phyloP scores from a whole-genome alignment of 2,329 filamentous ascomycete genomes.

The Hypoxylon sp. region DNA sequence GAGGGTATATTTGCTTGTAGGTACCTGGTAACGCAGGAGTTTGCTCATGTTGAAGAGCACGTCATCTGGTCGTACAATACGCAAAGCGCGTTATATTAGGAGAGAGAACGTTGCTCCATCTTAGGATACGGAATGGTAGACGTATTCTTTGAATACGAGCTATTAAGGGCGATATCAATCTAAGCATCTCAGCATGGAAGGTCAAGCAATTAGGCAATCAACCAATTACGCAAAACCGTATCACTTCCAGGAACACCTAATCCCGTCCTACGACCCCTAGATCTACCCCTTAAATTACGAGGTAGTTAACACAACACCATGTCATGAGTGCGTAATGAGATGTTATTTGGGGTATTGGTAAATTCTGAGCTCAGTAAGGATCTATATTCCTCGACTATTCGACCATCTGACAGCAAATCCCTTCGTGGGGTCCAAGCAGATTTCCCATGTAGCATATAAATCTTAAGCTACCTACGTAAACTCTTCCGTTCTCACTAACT shows the following conservation, averaged over 20 bases:
- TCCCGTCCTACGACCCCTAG: neutral
- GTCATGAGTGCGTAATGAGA: neutral
- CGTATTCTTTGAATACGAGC: neutral
- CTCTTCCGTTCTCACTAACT: slow-evolving; percentile 25
- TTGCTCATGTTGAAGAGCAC: neutral
- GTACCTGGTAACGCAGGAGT: neutral
- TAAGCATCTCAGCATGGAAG: neutral
- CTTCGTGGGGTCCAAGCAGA: neutral
- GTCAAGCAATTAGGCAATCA: neutral
- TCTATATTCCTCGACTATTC: slow-evolving; percentile 1
- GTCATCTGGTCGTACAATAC: neutral
- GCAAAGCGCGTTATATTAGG: too few relatives aligned
- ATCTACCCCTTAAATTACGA: neutral
- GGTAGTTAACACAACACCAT: neutral
- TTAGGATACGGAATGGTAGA: neutral
- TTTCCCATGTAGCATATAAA: neutral
- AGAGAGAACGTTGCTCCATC: neutral
- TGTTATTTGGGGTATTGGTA: neutral
- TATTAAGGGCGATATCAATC: neutral
- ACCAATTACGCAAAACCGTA: neutral
- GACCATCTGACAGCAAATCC: neutral
- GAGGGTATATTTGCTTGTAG: too few relatives aligned
- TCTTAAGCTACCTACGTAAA: slow-evolving; percentile 10
- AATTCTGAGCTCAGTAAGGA: neutral
- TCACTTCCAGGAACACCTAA: neutral